These are phyloP conservation scores for Terana coerulea DNA, from an alignment of 768 basidiomycete species.

Conservation along the genomic window DNA sequence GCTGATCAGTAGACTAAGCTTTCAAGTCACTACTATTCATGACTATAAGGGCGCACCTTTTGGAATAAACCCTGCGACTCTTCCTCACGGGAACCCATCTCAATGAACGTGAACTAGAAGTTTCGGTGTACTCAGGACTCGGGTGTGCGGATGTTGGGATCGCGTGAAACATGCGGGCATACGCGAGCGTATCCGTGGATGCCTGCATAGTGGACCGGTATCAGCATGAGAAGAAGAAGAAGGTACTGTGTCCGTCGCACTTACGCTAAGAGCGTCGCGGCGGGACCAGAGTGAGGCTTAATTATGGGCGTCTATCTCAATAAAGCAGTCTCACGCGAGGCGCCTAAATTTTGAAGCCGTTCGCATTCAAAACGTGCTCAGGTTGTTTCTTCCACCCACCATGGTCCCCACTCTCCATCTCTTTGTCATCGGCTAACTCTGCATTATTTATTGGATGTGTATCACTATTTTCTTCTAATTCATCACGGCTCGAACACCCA, in stretches of 20 bases:
- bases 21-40: not conserved
- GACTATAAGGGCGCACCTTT: constrained; percentile 27
- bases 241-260: too few relatives aligned
- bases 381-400: not conserved
- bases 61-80: constrained; percentile 30
- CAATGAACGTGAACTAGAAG: too few relatives aligned
- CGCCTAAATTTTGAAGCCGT: not conserved
- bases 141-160: too few relatives aligned
- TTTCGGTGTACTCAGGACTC: too few relatives aligned
- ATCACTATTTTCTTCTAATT: constrained; percentile 1
- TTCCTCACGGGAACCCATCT: not conserved
- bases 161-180: too few relatives aligned
- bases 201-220: too few relatives aligned
- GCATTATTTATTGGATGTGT: constrained; percentile 1
- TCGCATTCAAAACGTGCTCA: not conserved
- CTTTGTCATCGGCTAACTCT: not conserved
- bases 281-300: too few relatives aligned
- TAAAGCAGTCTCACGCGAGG: too few relatives aligned
- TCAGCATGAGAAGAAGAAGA: too few relatives aligned
- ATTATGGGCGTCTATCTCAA: too few relatives aligned
- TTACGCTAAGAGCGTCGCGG: too few relatives aligned
- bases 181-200: too few relatives aligned
- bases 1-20: constrained; percentile 8
- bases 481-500: not conserved
- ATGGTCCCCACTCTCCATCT: constrained; percentile 2